A percentile compares a stretch with the other conserved stretches of the same genome.
phyloP scores from a whole-genome alignment of 176 grass and related monocot species.

The Ananas comosus region DNA sequence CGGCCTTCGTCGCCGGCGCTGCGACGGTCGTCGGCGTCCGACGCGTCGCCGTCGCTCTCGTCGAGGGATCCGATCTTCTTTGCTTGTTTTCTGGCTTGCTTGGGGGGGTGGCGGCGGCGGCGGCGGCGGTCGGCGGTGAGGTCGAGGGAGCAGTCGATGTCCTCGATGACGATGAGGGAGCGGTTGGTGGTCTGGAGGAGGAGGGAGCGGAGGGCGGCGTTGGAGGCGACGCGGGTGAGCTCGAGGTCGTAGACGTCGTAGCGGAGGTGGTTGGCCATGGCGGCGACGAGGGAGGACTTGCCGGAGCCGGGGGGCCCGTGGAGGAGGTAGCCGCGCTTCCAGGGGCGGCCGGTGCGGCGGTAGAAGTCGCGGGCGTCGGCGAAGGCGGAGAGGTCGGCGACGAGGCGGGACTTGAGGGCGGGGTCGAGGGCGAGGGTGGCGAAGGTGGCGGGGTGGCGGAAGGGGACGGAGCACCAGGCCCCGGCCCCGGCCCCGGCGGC shows the following conservation, averaged over 20 bases:
- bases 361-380: conserved; percentile 67
- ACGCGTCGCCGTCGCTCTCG: conserved; percentile 39
- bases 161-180: conserved; percentile 89
- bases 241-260: conserved; percentile 96
- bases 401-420: conserved; percentile 46
- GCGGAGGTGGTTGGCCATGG: conserved; percentile 88
- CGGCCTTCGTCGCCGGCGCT: conserved; percentile 14
- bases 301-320: conserved; percentile 71
- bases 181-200: conserved; percentile 86
- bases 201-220: conserved; percentile 71
- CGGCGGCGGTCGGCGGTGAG: conserved; percentile 56
- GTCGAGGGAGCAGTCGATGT: conserved; percentile 97
- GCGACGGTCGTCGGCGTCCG: conserved; percentile 25
- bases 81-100: conserved; percentile 30
- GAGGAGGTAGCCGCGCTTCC: conserved; percentile 90
- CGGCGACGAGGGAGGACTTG: conserved; percentile 89
- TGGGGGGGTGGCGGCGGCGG: conserved; percentile 13
- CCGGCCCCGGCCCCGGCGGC: conserved; percentile 26
- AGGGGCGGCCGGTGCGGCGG: conserved; percentile 59
- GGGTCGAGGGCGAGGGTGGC: conserved; percentile 85
- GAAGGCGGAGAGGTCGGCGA: conserved; percentile 68
- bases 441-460: conserved; percentile 85
- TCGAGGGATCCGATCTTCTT: conserved; percentile 17
- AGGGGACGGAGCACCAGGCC: conserved; percentile 80
- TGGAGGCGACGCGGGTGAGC: conserved; percentile 70